Evolutionary conservation across 306 rosid genomes (phyloP).

Genomic region (Begonia loranthoides): DNA sequence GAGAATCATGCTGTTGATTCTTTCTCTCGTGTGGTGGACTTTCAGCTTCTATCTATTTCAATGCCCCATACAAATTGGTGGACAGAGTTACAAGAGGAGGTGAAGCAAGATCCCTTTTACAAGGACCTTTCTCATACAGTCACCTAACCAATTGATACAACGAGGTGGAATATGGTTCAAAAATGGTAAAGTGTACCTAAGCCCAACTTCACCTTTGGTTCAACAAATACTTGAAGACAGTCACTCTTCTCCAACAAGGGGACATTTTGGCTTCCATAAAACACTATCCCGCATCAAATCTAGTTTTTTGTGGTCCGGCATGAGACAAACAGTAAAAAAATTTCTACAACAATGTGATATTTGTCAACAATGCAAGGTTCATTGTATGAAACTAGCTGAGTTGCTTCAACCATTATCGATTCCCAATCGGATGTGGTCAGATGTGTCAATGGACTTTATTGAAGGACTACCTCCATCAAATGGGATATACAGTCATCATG

Average conservation of each 20-base stretch:
- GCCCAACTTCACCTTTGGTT: neutral
- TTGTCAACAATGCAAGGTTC: neutral
- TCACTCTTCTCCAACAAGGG: neutral
- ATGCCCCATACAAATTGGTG: too few relatives aligned
- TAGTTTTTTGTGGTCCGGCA: neutral
- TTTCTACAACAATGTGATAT: neutral
- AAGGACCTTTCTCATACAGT: too few relatives aligned
- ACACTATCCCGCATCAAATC: neutral
- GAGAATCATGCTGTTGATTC: too few relatives aligned
- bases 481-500: too few relatives aligned
- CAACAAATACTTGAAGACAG: neutral
- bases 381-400: neutral
- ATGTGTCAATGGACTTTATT: too few relatives aligned
- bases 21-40: too few relatives aligned
- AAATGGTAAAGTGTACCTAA: neutral
- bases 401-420: neutral
- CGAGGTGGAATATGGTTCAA: too few relatives aligned
- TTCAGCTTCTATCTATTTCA: too few relatives aligned
- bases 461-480: too few relatives aligned
- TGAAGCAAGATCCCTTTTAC: too few relatives aligned
- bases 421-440: rapidly evolving
- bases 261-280: neutral
- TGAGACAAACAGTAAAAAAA: neutral
- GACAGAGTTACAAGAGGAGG: too few relatives aligned
- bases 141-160: too few relatives aligned